A percentile compares a stretch with the other conserved stretches of the same genome.
Evolutionary conservation across 352 stramenopile genomes (phyloP).

Genomic region (Phytophthora vignae): DNA sequence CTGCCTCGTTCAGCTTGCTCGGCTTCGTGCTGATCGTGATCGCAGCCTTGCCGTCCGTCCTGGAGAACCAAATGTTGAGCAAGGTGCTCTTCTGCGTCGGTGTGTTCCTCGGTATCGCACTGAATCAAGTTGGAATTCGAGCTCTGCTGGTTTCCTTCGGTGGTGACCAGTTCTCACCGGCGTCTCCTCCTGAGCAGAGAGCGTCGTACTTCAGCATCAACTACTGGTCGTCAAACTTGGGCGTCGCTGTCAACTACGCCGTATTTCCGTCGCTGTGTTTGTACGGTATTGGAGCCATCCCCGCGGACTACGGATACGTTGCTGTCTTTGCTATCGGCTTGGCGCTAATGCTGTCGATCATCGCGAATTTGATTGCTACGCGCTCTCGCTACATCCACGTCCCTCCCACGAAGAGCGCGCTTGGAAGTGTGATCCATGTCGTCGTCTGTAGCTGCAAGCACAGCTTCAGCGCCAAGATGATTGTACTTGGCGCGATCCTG

Average conservation of each 20-base stretch:
- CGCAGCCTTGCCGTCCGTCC: constrained; percentile 47
- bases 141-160: constrained; percentile 65
- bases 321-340: constrained; percentile 71
- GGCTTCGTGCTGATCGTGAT: constrained; percentile 60
- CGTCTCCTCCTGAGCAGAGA: constrained; percentile 11
- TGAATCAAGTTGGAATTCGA: constrained; percentile 59
- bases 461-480: constrained; percentile 40
- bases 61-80: constrained; percentile 35
- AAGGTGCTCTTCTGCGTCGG: constrained; percentile 62
- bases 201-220: constrained; percentile 24
- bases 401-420: constrained; percentile 39
- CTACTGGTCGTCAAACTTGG: constrained; percentile 83
- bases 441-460: constrained; percentile 33
- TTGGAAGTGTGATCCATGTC: constrained; percentile 53
- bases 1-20: constrained; percentile 43
- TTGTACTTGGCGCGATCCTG: constrained; percentile 38
- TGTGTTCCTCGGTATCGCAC: constrained; percentile 56
- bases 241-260: constrained; percentile 72
- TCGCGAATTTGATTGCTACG: constrained; percentile 45
- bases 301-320: constrained; percentile 35
- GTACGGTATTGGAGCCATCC: constrained; percentile 68
- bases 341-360: constrained; percentile 41
- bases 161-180: constrained; percentile 27
- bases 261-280: constrained; percentile 78
- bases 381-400: constrained; percentile 58